Base-by-base conservation (phyloP, 148 eudicot species). In the Pharnaceum exiguum region DNA sequence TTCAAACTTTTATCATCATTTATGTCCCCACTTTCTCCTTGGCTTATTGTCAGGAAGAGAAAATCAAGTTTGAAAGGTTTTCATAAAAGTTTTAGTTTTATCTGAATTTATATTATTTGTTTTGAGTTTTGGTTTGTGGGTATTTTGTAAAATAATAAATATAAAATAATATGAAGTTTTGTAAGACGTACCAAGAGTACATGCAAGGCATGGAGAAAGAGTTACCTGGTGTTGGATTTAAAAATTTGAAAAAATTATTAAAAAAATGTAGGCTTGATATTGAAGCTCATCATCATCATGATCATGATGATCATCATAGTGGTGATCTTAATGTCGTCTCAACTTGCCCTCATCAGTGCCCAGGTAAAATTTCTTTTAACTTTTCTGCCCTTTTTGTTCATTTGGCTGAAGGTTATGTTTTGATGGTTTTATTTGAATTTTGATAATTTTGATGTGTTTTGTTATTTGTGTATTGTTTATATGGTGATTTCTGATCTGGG, bases 181-280 rank as follows among this genome's bases (percentile, higher is more conserved):
- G 97, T 59, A 86, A 83, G 79, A 83, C 79, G 18, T 90, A 90
- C 28, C 79, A 90, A 59, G 89, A 81, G 66, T 90, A 79, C 77
- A 82, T 82, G 93, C 83, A 85, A 59, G 57, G 46, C 5, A 81
- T 84, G 62, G 75, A 77, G 69, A 68, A 65, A 59, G 80, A 78
- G 47, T 55, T 85, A 9, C 97, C 94, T 13, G 81, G 76, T 1
- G 94, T 91, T 37, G 96, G 80, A 17, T 85, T 91, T 45, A 91
- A 91, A 74, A 79, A 88, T 17, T 80, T 91, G 25, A 91, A 91
- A 79, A 85, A 88, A 69, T 85, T 88, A 27, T 67, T 91, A 61
- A 91, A 88, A 33, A 74, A 66, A 5, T 91, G 98, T 51, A 57
- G 86, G 24, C 64, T 25, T 52, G 77, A 80, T 29, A 45, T 68